Conservation (phyloP, 176 grass and related monocot species). For the Rhipidocladum racemiflorum region DNA sequence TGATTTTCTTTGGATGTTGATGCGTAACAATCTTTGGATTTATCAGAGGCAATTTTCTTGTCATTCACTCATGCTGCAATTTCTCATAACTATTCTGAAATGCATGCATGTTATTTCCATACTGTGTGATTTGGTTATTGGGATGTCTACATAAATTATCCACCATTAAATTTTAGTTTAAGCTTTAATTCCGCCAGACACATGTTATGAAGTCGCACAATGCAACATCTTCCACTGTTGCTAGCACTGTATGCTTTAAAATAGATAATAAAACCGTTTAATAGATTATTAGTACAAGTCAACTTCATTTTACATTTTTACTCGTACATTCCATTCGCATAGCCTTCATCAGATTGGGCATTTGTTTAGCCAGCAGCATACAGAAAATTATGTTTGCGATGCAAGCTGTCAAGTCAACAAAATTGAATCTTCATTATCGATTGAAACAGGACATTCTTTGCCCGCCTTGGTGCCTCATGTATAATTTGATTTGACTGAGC, state of each 20-base stretch:
- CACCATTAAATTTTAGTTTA: neutral
- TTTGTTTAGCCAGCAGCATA: neutral
- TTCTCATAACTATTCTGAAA: neutral
- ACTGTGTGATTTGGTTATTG: neutral
- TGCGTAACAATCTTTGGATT: neutral
- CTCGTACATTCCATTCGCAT: neutral
- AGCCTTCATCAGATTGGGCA: neutral
- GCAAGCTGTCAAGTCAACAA: neutral
- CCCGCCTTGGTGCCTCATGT: neutral
- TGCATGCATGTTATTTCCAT: neutral
- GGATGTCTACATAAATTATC: neutral
- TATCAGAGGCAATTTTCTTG: neutral
- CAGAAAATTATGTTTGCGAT: neutral
- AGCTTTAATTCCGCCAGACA: neutral
- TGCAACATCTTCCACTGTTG: neutral
- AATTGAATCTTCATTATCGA: neutral
- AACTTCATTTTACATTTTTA: neutral
- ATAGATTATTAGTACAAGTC: neutral
- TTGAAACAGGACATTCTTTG: neutral
- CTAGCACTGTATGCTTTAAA: neutral
- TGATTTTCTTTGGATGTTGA: neutral
- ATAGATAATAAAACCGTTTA: neutral
- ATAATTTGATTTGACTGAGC: neutral
- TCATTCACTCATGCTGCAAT: neutral
- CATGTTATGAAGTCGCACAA: neutral